These are phyloP conservation scores for Bruguiera parviflora DNA, from an alignment of 345 rosid genomes.

Conservation along the genomic window DNA sequence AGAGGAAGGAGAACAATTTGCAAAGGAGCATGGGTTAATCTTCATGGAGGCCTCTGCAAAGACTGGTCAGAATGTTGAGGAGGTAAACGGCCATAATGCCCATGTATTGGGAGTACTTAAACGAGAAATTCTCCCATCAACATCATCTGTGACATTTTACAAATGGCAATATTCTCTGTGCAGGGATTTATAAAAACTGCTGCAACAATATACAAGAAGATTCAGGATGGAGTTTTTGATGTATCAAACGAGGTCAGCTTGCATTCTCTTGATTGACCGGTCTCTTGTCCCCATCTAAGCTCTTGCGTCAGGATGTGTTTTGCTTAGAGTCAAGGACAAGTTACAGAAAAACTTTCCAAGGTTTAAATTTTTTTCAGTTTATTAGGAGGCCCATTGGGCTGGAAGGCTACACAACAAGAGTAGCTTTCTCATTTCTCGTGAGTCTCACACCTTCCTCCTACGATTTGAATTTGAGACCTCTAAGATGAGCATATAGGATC, in stretches of 20 bases:
- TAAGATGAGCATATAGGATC: no score
- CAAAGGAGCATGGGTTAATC: constrained; percentile 14
- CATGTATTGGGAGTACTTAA: background rate
- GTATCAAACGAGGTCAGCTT: constrained; percentile 18
- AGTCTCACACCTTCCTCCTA: no score
- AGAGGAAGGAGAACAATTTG: constrained; percentile 14
- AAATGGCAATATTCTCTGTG: background rate
- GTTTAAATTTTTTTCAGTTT: no score
- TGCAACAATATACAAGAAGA: constrained; percentile 19
- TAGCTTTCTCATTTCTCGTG: no score
- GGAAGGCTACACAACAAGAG: no score
- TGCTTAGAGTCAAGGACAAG: no score
- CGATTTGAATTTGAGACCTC: no score
- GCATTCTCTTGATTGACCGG: background rate
- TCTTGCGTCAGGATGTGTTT: no score
- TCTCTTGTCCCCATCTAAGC: background rate
- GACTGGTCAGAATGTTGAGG: constrained; percentile 18
- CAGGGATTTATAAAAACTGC: constrained; percentile 16
- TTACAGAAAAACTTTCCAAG: no score
- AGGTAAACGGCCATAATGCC: background rate
- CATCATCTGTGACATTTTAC: background rate
- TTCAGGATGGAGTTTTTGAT: constrained; percentile 19
- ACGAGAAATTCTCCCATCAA: background rate
- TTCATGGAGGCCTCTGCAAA: constrained; percentile 19
- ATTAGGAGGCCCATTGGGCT: no score